Evolutionary conservation across 306 rosid species (phyloP), one percentile per base, ranked within the genome.

Genomic region (Cicer pinnatifidum): DNA sequence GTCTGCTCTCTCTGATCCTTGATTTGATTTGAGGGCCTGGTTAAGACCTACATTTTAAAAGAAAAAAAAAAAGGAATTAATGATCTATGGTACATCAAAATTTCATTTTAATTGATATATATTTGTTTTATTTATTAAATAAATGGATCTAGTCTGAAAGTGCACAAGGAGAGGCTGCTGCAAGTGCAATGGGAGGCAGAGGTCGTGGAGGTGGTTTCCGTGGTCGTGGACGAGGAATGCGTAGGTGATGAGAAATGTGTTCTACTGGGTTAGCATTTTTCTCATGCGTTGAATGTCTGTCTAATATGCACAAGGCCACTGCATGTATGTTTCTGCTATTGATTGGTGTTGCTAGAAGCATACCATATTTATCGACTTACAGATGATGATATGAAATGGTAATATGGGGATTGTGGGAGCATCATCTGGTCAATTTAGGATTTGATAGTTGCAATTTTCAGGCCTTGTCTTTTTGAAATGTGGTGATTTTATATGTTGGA

Each of bases 81-180:
- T 60, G 17, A 51, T 61, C 41, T 50, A 52, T 10, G 10, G 48
- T 41, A 43, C 28, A 33, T 53, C 44, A 3, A 15, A 71, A 66
- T 61, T 70, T 71, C 11, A 48, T 28, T 11, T 57, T 53, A 16
- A 2, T 9, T 56, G 35, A 28, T 28, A 28, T 28, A 3, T 28
- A 13, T n/a, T n/a, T 58, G 48, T 73, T 70, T 58, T 67, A 46
- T 77, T 37, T 51, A 20, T 53, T 79, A 41, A 60, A 70, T 79
- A 46, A 60, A 70, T 41, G 3, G 45, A 3, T 85, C 84, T 85
- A 95, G 99, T 95, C 99, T 6, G 99, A 95, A 81, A 95, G 99
- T 61, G 99, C 99, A 28, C 99, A 95, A 47, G 99, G 97, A 80
- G 99, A 95, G 39, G 99, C 99, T 51, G 97, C 98, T 40, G 98